These are phyloP conservation scores for Picea glauca DNA, from an alignment of 75 land plant species.

Conservation along the genomic window DNA sequence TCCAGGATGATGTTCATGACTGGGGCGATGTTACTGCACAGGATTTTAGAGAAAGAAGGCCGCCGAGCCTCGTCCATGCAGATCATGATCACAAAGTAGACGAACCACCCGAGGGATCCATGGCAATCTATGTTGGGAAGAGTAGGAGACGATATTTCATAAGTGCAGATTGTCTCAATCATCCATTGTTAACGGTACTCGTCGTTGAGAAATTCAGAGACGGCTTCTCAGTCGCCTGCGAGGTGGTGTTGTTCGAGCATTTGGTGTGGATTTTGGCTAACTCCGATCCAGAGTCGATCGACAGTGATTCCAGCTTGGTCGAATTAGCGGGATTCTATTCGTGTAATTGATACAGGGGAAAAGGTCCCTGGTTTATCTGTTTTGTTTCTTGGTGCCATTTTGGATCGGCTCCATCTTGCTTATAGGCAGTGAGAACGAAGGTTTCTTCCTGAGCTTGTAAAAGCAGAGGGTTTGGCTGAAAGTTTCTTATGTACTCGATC, in stretches of 20 bases:
- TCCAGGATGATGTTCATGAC: no score
- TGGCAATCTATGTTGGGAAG: conserved; percentile 30
- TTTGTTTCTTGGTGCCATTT: no score
- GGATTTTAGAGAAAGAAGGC: conserved; percentile 6
- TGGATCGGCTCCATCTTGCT: no score
- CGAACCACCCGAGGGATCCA: not conserved
- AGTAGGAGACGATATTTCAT: conserved; percentile 38
- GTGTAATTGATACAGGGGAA: no score
- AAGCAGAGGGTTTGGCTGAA: no score
- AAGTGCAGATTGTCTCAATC: conserved; percentile 30
- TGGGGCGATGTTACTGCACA: no score
- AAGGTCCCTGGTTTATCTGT: no score
- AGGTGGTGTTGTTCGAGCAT: conserved; percentile 83
- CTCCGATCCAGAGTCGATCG: conserved; percentile 24
- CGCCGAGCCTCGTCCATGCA: conserved; percentile 11
- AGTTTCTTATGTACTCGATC: no score
- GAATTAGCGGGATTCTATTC: conserved; percentile 53
- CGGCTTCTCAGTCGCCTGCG: conserved; percentile 36
- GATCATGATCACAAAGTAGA: not conserved
- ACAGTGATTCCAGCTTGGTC: conserved; percentile 18
- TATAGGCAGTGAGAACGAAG: no score
- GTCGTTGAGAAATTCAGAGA: conserved; percentile 13
- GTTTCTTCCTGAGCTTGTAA: no score
- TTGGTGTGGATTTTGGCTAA: conserved; percentile 73
- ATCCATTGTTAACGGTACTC: conserved; percentile 32